phyloP scores from a whole-genome alignment of 2,329 filamentous ascomycete genomes.

The Aureobasidium zeae region DNA sequence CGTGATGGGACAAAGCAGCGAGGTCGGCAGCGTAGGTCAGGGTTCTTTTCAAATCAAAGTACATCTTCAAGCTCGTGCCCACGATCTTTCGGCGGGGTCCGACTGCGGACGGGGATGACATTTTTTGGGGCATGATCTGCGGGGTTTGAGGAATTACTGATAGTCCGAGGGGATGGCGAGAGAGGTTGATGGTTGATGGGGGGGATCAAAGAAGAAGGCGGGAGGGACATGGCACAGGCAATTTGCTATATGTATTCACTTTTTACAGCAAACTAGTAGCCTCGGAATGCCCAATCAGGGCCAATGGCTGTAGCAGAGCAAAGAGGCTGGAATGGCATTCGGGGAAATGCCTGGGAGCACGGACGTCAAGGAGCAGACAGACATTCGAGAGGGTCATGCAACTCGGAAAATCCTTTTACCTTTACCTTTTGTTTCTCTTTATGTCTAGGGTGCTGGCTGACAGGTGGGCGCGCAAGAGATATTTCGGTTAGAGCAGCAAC shows the following conservation, averaged over 20 bases:
- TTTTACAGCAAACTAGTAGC: no score
- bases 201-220: no score
- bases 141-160: constrained; percentile 14
- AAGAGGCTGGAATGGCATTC: no score
- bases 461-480: constrained; percentile 39
- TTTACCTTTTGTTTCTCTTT: constrained; percentile 1
- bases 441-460: constrained; percentile 40
- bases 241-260: no score
- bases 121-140: constrained; percentile 7
- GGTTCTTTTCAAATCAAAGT: constrained; percentile 61
- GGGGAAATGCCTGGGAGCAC: no score
- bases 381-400: constrained; percentile 13
- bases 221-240: no score
- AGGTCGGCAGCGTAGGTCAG: constrained; percentile 38
- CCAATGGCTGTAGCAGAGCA: no score
- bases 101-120: constrained; percentile 15
- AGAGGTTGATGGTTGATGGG: no score
- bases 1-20: constrained; percentile 41
- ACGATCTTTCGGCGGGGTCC: constrained; percentile 48
- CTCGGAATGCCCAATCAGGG: no score
- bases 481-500: constrained; percentile 34
- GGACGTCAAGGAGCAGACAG: neutral
- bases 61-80: constrained; percentile 70
- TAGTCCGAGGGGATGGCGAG: no score
- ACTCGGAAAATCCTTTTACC: constrained; percentile 7